Conservation (phyloP, 2,329 filamentous ascomycete genomes). For the Trichoderma oligosporum region DNA sequence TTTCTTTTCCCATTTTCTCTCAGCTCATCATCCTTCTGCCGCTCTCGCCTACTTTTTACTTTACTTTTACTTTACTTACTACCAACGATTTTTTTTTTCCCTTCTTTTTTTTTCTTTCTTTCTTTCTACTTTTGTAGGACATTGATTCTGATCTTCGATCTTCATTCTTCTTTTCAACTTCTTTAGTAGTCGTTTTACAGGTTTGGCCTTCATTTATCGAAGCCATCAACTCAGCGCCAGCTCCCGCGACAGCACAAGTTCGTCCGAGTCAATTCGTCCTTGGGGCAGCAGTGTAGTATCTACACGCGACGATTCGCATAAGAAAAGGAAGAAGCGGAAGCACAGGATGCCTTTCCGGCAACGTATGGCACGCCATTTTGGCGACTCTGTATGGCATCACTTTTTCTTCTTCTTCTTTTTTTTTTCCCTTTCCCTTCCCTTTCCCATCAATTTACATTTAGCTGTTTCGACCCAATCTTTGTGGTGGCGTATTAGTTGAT, state of each 20-base stretch:
- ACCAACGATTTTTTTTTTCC: conserved; percentile 3
- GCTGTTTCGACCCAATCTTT: neutral
- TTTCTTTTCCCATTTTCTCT: neutral
- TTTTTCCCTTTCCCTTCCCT: neutral
- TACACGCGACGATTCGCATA: conserved; percentile 13
- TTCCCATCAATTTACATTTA: neutral
- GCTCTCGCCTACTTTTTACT: neutral
- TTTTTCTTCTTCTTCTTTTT: neutral
- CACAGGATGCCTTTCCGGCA: conserved; percentile 39
- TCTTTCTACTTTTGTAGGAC: neutral
- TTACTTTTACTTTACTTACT: neutral
- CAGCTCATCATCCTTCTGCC: conserved; percentile 3
- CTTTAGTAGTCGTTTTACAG: conserved; percentile 9
- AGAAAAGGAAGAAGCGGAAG: conserved; percentile 22
- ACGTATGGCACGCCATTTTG: conserved; percentile 46
- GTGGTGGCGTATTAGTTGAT: no score
- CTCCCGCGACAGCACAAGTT: conserved; percentile 12
- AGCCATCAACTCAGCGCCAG: conserved; percentile 5
- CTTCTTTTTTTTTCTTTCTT: neutral
- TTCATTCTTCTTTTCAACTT: neutral
- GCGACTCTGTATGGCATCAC: conserved; percentile 40
- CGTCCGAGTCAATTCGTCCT: conserved; percentile 11
- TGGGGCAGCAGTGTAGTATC: conserved; percentile 5
- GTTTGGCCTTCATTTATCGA: conserved; percentile 13
- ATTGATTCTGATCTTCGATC: neutral